These are phyloP conservation scores for Phytophthora idaei DNA, from an alignment of 352 stramenopile species.

Conservation along the genomic window DNA sequence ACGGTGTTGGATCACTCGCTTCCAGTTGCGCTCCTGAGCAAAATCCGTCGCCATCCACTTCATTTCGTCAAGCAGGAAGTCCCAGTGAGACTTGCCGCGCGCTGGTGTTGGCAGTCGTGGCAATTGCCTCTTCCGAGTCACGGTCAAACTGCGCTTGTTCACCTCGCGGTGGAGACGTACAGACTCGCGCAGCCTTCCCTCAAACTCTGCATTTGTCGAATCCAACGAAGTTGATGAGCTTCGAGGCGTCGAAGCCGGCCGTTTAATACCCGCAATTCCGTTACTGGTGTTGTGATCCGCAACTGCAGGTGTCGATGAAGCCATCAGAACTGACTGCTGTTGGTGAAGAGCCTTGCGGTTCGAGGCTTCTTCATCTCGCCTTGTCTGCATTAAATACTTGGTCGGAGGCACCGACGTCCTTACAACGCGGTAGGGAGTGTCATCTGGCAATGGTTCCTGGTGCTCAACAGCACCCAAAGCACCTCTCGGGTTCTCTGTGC, in stretches of 20 bases:
- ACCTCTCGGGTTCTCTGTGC: neutral
- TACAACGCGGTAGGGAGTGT: constrained; percentile 33
- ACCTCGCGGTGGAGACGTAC: constrained; percentile 58
- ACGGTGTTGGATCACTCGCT: constrained; percentile 73
- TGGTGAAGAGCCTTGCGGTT: constrained; percentile 19
- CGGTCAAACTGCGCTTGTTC: constrained; percentile 31
- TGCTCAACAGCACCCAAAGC: neutral
- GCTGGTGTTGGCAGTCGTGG: constrained; percentile 57
- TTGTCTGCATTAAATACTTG: constrained; percentile 57
- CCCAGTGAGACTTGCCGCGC: constrained; percentile 88
- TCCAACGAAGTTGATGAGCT: constrained; percentile 15
- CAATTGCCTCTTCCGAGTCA: constrained; percentile 77
- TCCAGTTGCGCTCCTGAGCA: constrained; percentile 97
- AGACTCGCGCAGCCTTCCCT: constrained; percentile 51
- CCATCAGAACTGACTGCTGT: constrained; percentile 22
- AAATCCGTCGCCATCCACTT: constrained; percentile 97
- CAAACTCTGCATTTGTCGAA: constrained; percentile 51
- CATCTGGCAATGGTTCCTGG: constrained; percentile 11
- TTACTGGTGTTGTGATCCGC: constrained; percentile 23
- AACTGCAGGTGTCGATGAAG: constrained; percentile 8
- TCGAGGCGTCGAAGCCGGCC: constrained; percentile 9
- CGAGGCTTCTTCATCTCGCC: constrained; percentile 39
- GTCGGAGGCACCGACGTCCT: constrained; percentile 45
- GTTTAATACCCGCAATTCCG: constrained; percentile 16
- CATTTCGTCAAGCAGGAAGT: constrained; percentile 97